Percentiles rank a stretch among this genome's conserved stretches.
Conservation (phyloP, 208 protist species). For the Crithidia thermophila region DNA sequence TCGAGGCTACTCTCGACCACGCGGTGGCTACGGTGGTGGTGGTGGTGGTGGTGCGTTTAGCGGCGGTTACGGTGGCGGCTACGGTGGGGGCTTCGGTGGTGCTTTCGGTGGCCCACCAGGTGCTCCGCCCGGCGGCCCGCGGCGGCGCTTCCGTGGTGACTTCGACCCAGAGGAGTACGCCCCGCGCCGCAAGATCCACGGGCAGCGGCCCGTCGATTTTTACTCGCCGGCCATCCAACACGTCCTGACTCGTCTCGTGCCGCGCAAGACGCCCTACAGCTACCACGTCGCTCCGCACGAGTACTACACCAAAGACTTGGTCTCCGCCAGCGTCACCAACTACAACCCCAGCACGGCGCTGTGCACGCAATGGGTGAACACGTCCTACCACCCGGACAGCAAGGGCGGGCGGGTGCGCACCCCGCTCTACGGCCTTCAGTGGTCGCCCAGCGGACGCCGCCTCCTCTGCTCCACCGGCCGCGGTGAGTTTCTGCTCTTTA, state of each 20-base stretch:
- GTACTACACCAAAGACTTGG: slow-evolving; percentile 86
- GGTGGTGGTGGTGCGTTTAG: background rate
- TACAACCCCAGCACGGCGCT: slow-evolving; percentile 88
- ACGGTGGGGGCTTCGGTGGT: background rate
- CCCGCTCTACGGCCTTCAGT: slow-evolving; percentile 72
- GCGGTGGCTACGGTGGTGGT: background rate
- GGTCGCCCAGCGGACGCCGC: slow-evolving; percentile 80
- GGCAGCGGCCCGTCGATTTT: slow-evolving; percentile 85
- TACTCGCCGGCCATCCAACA: slow-evolving; percentile 84
- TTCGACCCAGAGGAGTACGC: slow-evolving; percentile 84
- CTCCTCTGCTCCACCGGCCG: slow-evolving; percentile 79
- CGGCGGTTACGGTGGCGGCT: slow-evolving; percentile 4
- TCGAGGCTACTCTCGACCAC: slow-evolving; percentile 10
- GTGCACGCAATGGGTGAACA: slow-evolving; percentile 91
- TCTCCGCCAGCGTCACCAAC: slow-evolving; percentile 61
- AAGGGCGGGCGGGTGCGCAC: slow-evolving; percentile 57
- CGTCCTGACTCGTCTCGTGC: slow-evolving; percentile 74
- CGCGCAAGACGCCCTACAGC: slow-evolving; percentile 60
- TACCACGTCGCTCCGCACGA: slow-evolving; percentile 85
- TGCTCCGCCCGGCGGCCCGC: slow-evolving; percentile 23
- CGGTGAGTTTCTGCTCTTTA: slow-evolving; percentile 90
- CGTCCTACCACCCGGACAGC: slow-evolving; percentile 85
- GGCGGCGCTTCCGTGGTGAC: slow-evolving; percentile 51
- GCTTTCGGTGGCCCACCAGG: slow-evolving; percentile 7
- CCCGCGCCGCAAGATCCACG: slow-evolving; percentile 68